Conservation (phyloP, 305 asterid genomes). For the Fraxinus baroniana region DNA sequence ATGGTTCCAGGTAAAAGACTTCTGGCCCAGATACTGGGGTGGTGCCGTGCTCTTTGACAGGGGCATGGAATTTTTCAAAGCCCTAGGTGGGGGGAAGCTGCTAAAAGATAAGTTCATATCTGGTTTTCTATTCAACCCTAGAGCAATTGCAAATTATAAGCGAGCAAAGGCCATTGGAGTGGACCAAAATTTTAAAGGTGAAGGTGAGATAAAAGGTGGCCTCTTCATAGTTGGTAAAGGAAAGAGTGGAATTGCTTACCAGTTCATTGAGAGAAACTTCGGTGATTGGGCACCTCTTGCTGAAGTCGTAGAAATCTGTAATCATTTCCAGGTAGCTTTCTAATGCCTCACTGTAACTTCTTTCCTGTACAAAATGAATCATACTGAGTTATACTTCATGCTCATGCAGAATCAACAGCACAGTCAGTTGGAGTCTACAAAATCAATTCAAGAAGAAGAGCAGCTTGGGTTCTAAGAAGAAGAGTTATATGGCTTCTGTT, state of each 20-base stretch:
- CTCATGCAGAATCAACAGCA: constrained; percentile 33
- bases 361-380: constrained; percentile 27
- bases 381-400: constrained; percentile 17
- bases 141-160: constrained; percentile 70
- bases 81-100: constrained; percentile 83
- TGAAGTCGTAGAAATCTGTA: constrained; percentile 65
- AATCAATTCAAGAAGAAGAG: constrained; percentile 29
- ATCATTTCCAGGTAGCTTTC: constrained; percentile 56
- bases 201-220: constrained; percentile 58
- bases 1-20: constrained; percentile 58
- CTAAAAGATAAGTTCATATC: constrained; percentile 75
- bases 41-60: constrained; percentile 64
- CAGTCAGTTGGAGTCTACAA: constrained; percentile 21
- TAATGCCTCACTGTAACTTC: constrained; percentile 11
- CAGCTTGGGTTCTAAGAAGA: constrained; percentile 9
- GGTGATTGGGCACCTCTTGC: constrained; percentile 40
- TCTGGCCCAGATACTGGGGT: constrained; percentile 94
- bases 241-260: constrained; percentile 44
- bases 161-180: constrained; percentile 46
- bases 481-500: not conserved
- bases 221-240: constrained; percentile 48
- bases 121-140: constrained; percentile 69
- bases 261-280: constrained; percentile 52
- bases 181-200: constrained; percentile 49
- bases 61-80: constrained; percentile 66